Evolutionary conservation across 495 filamentous ascomycete genomes (phyloP), one percentile per base, ranked within the genome.

Genomic region (Astrocystis sublimbata): DNA sequence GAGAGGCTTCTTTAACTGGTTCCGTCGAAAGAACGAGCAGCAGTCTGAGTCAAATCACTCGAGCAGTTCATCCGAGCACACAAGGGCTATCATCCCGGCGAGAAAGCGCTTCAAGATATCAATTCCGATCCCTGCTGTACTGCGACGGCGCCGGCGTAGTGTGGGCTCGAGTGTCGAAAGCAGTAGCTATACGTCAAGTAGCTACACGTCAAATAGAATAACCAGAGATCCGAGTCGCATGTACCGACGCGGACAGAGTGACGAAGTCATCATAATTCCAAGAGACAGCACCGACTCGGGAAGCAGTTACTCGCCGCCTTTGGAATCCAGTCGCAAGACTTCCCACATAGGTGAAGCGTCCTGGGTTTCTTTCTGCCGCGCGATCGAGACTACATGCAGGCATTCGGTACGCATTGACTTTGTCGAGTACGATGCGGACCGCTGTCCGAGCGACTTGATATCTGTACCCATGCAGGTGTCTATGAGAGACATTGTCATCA

Each of bases 311-410:
- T 52, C 49, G 15, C 0, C 2, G 30, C 49, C 9, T 6, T 35
- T n/a, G 4, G 30, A 7, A 28, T 17, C 30, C 15, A 21, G 8
- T 21, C 49, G 17, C 17, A 35, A 13, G n/a, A 12, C 49, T 35
- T 35, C 49, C 30, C 24, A 35, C 8, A 9, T 35, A 19, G 49
- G 49, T 8, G 49, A 52, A 52, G 49, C 49, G 9, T 52, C 49
- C 1, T 52, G 49, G 49, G 49, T 52, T 21, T 52, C 49, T 35
- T 52, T 52, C 49, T 52, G 49, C 49, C 49, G 49, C 30, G 49
- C 30, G 30, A 52, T 52, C 4, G 49, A 52, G 30, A 23, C 26
- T 15, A 28, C 49, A 35, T 52, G 49, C 6, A 21, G 30, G 28
- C 17, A 23, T 13, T 52, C 49, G 17, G 30, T 52, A 13, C 49